Base-by-base conservation (phyloP, 2,329 filamentous ascomycete genomes). In the Neocatenulostroma microsporum region DNA sequence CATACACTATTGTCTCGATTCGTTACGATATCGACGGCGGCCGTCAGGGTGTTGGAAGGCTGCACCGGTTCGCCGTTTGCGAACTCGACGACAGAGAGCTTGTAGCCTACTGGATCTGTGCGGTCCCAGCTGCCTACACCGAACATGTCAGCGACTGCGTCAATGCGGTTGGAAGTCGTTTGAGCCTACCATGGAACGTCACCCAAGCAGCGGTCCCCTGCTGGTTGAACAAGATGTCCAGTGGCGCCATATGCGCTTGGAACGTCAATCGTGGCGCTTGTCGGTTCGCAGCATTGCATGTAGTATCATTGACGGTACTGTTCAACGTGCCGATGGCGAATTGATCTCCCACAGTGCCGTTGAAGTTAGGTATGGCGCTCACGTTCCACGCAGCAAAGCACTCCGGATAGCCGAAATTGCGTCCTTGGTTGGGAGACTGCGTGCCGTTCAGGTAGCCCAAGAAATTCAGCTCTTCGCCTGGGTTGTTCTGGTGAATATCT, bases 381-480 rank as follows among this genome's bases (percentile, higher is more conserved):
- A 73, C 69, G 40, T 73, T 66, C 80, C 80, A 85, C 7, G 80
- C 66, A 1, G 80, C 67, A 49, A 77, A 82, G 62, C 82, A 86
- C 30, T 67, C 60, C 2, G 82, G 82, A 52, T 85, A 87, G 15
- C 82, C 82, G 51, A 80, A 81, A 57, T 84, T 84, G 3, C 53
- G 50, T 13, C 66, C 69, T 50, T 71, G 61, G 20, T 60, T 49
- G 3, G 48, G 40, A 14, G 56, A 60, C 6, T 47, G 9, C 0
- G 69, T 70, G n/a, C 67, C 66, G 29, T 72, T 70, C 3, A 83
- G 62, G 39, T 69, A 72, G 3, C 82, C 81, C 41, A 82, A 74
- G 55, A 75, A 84, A 58, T 86, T 85, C 56, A 87, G 60, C 58
- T 86, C 79, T 53, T 86, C 82, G 12, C 70, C 82, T 0, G 82